Conservation (phyloP, 169 alveolate genomes). For the Cryptosporidium parvum region DNA sequence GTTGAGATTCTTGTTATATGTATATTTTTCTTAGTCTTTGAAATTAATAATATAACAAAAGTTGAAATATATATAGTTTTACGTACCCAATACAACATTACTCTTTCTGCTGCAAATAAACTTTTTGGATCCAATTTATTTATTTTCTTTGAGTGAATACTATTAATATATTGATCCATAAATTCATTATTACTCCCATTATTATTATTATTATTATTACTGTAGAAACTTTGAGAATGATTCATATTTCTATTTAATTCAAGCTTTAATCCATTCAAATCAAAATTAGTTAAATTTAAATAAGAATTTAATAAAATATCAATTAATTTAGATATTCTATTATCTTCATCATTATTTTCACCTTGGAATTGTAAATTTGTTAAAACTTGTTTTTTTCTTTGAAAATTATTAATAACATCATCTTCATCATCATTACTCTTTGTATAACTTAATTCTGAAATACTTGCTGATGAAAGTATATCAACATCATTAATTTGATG, state of each 20-base stretch:
- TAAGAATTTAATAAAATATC: constrained; percentile 43
- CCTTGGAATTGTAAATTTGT: background rate
- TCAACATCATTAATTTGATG: constrained; percentile 17
- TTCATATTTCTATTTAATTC: constrained; percentile 21
- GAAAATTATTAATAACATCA: background rate
- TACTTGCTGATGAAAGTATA: constrained; percentile 63
- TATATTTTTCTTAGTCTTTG: constrained; percentile 58
- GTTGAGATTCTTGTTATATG: background rate
- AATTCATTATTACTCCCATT: constrained; percentile 43
- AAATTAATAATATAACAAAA: constrained; percentile 75
- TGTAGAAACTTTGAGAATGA: background rate
- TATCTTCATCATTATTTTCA: background rate
- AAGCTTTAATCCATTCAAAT: constrained; percentile 37
- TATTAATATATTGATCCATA: constrained; percentile 52
- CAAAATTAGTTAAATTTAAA: constrained; percentile 22
- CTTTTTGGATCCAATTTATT: constrained; percentile 84
- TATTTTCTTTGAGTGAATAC: constrained; percentile 26
- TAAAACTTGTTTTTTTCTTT: background rate
- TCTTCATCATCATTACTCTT: constrained; percentile 7
- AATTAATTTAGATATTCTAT: background rate
- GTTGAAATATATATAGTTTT: constrained; percentile 80
- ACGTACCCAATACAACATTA: constrained; percentile 82
- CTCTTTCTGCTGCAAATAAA: constrained; percentile 85
- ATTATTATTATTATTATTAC: constrained; percentile 1
- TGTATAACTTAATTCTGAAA: constrained; percentile 24